phyloP scores from a whole-genome alignment of 768 basidiomycete species.

The Mycena sanguinolenta region DNA sequence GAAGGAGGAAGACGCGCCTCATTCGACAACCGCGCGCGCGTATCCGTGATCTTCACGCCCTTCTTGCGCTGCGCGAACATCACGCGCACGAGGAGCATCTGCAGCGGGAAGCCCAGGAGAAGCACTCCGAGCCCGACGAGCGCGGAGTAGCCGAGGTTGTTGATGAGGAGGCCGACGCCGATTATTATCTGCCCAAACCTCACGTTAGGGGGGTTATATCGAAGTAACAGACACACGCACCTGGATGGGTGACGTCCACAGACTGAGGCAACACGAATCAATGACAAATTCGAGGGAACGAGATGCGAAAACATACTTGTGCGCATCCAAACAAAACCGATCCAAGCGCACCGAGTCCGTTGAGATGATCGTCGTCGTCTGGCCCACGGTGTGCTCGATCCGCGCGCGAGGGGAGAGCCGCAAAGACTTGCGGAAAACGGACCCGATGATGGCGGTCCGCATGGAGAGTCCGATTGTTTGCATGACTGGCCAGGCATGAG shows the following conservation, averaged over 20 bases:
- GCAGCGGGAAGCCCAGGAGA: slow-evolving; percentile 70
- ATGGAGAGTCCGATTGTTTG: slow-evolving; percentile 63
- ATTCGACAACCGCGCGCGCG: slow-evolving; percentile 71
- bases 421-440: slow-evolving; percentile 75
- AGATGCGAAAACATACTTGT: slow-evolving; percentile 49
- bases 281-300: no score
- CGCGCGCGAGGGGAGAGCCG: slow-evolving; percentile 74
- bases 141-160: slow-evolving; percentile 76
- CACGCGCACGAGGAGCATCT: slow-evolving; percentile 62
- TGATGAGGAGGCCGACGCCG: slow-evolving; percentile 72
- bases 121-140: slow-evolving; percentile 74
- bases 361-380: slow-evolving; percentile 80
- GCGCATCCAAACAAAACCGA: slow-evolving; percentile 56
- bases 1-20: no score
- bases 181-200: slow-evolving; percentile 72
- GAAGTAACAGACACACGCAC: no score
- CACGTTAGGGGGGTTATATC: no score
- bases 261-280: slow-evolving; percentile 46
- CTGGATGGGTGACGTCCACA: slow-evolving; percentile 75
- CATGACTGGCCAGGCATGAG: slow-evolving; percentile 44
- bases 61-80: slow-evolving; percentile 68
- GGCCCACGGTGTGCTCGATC: slow-evolving; percentile 70
- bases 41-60: slow-evolving; percentile 75
- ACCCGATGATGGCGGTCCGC: slow-evolving; percentile 60
- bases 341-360: slow-evolving; percentile 73